phyloP scores from a whole-genome alignment of 441 rosid species.

The Corymbia citriodora region DNA sequence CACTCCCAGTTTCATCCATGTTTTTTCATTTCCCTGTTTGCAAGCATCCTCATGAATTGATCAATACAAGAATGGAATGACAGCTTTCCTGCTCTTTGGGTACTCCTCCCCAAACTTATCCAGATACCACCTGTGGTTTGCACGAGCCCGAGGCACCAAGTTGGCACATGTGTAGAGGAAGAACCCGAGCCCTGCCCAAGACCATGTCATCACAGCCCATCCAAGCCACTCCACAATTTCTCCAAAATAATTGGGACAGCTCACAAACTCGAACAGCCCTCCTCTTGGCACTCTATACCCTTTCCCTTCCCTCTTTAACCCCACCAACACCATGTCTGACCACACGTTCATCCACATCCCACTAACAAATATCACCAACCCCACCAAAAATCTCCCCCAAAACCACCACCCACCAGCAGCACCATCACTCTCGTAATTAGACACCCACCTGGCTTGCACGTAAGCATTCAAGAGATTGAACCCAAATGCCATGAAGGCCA shows the following conservation, averaged over 20 bases:
- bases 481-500: conserved; percentile 58
- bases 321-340: conserved; percentile 57
- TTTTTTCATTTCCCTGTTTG: background rate
- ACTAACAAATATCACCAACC: conserved; percentile 35
- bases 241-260: conserved; percentile 86
- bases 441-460: conserved; percentile 72
- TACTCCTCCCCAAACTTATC: conserved; percentile 76
- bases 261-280: conserved; percentile 63
- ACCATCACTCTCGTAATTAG: conserved; percentile 58
- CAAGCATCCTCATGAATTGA: background rate
- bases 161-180: conserved; percentile 68
- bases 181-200: conserved; percentile 73
- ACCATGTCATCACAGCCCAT: conserved; percentile 84
- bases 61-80: conserved; percentile 57
- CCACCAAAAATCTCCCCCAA: conserved; percentile 50
- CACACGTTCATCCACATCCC: conserved; percentile 62
- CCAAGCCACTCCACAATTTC: conserved; percentile 89
- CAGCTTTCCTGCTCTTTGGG: conserved; percentile 60
- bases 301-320: conserved; percentile 50
- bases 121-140: conserved; percentile 57
- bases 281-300: conserved; percentile 57
- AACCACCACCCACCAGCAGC: conserved; percentile 25
- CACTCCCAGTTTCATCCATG: background rate
- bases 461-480: conserved; percentile 70
- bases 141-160: conserved; percentile 68